Evolutionary conservation across 768 basidiomycete species (phyloP).

Genomic region (Serendipita sp.): DNA sequence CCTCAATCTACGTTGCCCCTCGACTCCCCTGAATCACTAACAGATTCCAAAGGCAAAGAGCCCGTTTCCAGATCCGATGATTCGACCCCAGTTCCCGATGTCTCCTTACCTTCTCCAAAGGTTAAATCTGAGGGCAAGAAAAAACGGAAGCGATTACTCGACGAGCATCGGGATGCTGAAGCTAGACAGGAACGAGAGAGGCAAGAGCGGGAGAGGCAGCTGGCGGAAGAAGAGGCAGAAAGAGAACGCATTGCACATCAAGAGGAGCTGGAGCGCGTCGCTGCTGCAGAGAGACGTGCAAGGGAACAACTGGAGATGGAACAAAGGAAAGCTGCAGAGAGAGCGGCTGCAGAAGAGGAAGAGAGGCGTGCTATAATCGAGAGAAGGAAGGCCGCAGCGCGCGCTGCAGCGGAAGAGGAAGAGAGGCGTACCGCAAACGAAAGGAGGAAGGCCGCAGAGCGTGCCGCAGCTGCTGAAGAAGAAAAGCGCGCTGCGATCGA

Average conservation of each 20-base stretch:
- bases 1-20: too few species aligned
- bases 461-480: not conserved
- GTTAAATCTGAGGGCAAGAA: not conserved
- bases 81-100: too few species aligned
- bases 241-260: not conserved
- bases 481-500: slow-evolving; percentile 28
- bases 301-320: not conserved
- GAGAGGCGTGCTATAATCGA: slow-evolving; percentile 28
- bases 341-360: not conserved
- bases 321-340: not conserved
- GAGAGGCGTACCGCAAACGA: slow-evolving; percentile 28
- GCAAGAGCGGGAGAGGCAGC: slow-evolving; percentile 34
- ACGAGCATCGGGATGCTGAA: not conserved
- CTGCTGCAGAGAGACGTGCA: slow-evolving; percentile 26
- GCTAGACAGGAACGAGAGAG: not conserved
- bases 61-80: too few species aligned
- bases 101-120: too few species aligned
- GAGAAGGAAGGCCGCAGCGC: slow-evolving; percentile 37
- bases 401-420: not conserved
- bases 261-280: slow-evolving; percentile 1
- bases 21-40: too few species aligned
- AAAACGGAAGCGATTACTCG: not conserved
- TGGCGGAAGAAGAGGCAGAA: slow-evolving; percentile 21
- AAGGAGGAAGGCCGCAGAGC: slow-evolving; percentile 38
- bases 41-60: too few species aligned